A percentile compares a stretch with the other conserved stretches of the same genome.
These are phyloP conservation scores for Paecilomyces formosus DNA, from an alignment of 2,329 filamentous ascomycete genomes.

Conservation along the genomic window DNA sequence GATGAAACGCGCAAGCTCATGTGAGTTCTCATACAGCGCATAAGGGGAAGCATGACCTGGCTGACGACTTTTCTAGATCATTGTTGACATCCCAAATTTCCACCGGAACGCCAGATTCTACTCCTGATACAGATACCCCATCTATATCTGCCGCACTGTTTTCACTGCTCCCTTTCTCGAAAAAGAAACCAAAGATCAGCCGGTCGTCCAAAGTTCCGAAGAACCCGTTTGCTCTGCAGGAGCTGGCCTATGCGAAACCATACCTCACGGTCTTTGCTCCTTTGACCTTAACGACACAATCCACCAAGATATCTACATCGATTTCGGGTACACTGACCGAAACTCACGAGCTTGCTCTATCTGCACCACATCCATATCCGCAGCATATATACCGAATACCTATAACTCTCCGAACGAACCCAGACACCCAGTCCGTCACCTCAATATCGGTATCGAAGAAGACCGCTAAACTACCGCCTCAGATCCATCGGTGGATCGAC, in stretches of 20 bases:
- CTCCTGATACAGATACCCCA: slow-evolving; percentile 12
- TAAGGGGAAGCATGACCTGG: not conserved
- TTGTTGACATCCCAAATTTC: slow-evolving; percentile 23
- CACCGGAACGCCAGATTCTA: slow-evolving; percentile 13
- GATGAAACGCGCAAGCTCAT: slow-evolving; percentile 26
- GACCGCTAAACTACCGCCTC: slow-evolving; percentile 18
- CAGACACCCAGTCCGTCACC: slow-evolving; percentile 24
- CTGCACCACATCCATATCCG: slow-evolving; percentile 29
- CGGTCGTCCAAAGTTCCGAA: slow-evolving; percentile 44
- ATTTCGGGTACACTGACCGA: slow-evolving; percentile 17
- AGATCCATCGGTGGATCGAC: slow-evolving; percentile 27
- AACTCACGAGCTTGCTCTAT: slow-evolving; percentile 27
- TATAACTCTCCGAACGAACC: slow-evolving; percentile 27
- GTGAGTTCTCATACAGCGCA: slow-evolving; percentile 16
- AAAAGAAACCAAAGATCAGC: slow-evolving; percentile 14
- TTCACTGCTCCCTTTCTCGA: slow-evolving; percentile 33
- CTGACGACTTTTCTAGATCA: slow-evolving; percentile 23
- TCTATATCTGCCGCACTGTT: slow-evolving; percentile 31
- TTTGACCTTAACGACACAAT: slow-evolving; percentile 45
- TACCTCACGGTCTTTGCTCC: slow-evolving; percentile 67
- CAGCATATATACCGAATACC: slow-evolving; percentile 23
- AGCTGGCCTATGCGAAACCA: slow-evolving; percentile 51
- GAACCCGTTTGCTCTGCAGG: slow-evolving; percentile 56
- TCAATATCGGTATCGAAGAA: slow-evolving; percentile 21
- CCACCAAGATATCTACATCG: slow-evolving; percentile 15